A percentile compares a stretch with the other conserved stretches of the same genome.
Evolutionary conservation across 2,329 filamentous ascomycete species (phyloP).

Genomic region (Hymenoscyphus albidus): DNA sequence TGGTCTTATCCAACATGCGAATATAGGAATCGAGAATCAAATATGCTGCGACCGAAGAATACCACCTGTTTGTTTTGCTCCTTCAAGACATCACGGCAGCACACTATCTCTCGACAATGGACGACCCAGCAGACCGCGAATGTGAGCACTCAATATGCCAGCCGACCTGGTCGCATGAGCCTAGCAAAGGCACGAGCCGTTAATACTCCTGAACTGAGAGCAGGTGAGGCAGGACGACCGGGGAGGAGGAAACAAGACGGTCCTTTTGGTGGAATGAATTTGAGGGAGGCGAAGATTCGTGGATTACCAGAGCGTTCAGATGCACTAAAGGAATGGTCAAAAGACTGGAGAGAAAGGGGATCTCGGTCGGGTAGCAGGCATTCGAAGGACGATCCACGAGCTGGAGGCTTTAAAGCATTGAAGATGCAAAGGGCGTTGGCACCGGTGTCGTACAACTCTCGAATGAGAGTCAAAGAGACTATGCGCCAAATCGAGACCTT

Average conservation of each 20-base stretch:
- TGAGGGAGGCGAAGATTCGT: slow-evolving; percentile 44
- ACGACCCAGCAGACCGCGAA: slow-evolving; percentile 28
- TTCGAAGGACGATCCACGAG: slow-evolving; percentile 35
- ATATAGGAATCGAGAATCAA: slow-evolving; percentile 6
- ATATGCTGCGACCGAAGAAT: slow-evolving; percentile 30
- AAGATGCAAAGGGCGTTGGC: slow-evolving; percentile 88
- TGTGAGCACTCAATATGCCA: slow-evolving; percentile 24
- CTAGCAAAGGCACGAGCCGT: slow-evolving; percentile 27
- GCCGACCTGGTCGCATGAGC: slow-evolving; percentile 29
- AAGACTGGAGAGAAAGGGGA: slow-evolving; percentile 14
- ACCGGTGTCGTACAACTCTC: slow-evolving; percentile 70
- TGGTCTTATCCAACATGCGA: slow-evolving; percentile 10
- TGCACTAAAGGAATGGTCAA: background rate
- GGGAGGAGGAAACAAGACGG: slow-evolving; percentile 43
- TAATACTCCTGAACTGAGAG: slow-evolving; percentile 14
- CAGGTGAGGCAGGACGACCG: slow-evolving; percentile 26
- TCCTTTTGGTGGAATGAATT: slow-evolving; percentile 59
- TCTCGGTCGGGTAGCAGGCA: slow-evolving; percentile 10
- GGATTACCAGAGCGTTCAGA: slow-evolving; percentile 38
- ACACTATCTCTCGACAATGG: slow-evolving; percentile 19
- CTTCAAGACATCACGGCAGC: slow-evolving; percentile 23
- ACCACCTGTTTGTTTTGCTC: slow-evolving; percentile 31
- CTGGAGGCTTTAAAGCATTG: slow-evolving; percentile 63
- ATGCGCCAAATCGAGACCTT: slow-evolving; percentile 73
- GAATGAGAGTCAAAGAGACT: slow-evolving; percentile 46